Base-by-base conservation (phyloP, 345 rosid species). In the Arabidopsis suecica region DNA sequence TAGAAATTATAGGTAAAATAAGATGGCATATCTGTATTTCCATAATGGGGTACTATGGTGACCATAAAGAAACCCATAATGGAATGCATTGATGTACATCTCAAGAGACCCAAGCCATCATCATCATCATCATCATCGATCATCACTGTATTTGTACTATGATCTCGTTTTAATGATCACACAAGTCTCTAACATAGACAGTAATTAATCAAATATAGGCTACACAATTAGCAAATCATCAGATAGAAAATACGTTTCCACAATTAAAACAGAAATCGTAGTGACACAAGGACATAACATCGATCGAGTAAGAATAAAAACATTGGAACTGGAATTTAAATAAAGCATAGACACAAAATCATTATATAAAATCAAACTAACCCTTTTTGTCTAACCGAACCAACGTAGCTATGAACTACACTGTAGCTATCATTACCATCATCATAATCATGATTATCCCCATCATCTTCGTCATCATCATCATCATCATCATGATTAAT, bases 241-340 rank as follows among this genome's bases (percentile, higher is more conserved):
- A 83, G 71, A 9, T 85, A 44, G 82, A 86, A 85, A 85, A 73
- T 89, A 87, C 45, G 76, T 85, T 23, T 82, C 79, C 85, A 86
- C 76, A 74, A 85, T 61, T 16, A 82, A 70, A 14, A 28, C 18
- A 75, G 25, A 83, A 81, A 44, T 16, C 60, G 8, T 9, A 22
- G 30, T 9, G 45, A 54, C 56, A 54, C 36, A 23, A 74, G 40
- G 65, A 36, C 56, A 63, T 20, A 55, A 36, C 56, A 73, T 56
- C 45, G 30, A 56, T 77, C 80, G 86, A 75, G 88, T 86, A 63
- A 81, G 80, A 82, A 82, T 81, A 81, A 71, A 83, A 89, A 65
- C 80, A 87, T 82, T 65, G 77, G 74, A 61, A 86, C 81, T 68
- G 77, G 72, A 63, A 83, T 88, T 62, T 36, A n/a, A 42, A 61